Base-by-base conservation (phyloP, 1,284 basidiomycete species). In the Sporisorium exsertum region DNA sequence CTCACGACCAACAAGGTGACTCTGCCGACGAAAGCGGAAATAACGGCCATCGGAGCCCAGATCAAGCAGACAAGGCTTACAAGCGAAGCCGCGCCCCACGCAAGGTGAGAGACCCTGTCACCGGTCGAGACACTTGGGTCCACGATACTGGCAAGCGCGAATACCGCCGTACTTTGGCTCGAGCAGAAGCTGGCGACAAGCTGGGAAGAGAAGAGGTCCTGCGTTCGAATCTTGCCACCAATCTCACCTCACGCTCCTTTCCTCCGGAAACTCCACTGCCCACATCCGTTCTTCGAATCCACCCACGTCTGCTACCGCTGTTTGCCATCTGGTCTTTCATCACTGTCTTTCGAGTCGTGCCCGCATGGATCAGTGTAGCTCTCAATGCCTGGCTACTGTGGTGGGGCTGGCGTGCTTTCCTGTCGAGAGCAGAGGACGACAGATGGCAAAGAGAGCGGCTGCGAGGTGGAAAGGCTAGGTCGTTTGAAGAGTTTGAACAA, bases 311-410 rank as follows among this genome's bases (percentile, higher is more conserved):
- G 9, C 8, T 71, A 3, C 77, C 74, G 4, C 32, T 73, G 12
- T 79, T 72, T 33, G 40, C 8, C 7, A n/a, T 24, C 6, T 79
- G 75, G 77, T 53, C 62, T 1, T 26, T 60, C 20, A 18, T 72
- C 43, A 71, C 62, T 10, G 26, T 53, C 15, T 24, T 75, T 3
- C 42, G 58, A 18, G 3, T 60, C 27, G 18, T 80, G 0, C 64
- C 62, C 4, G 33, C 40, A 2, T 26, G 59, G 20, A 18, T 70
- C 24, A 63, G 64, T 47, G 62, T 80, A 5, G 15, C 43, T 1
- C 47, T 66, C 53, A 78, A 78, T 54, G 75, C 72, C 7, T 78
- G 72, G 71, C 51, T 80, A n/a, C 50, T 65, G 12, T 80, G 76
- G 72, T 80, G 61, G 60, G 55, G 50, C 15, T 78, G 60, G 58